phyloP scores from a whole-genome alignment of 345 rosid species.

The Salix suchowensis region DNA sequence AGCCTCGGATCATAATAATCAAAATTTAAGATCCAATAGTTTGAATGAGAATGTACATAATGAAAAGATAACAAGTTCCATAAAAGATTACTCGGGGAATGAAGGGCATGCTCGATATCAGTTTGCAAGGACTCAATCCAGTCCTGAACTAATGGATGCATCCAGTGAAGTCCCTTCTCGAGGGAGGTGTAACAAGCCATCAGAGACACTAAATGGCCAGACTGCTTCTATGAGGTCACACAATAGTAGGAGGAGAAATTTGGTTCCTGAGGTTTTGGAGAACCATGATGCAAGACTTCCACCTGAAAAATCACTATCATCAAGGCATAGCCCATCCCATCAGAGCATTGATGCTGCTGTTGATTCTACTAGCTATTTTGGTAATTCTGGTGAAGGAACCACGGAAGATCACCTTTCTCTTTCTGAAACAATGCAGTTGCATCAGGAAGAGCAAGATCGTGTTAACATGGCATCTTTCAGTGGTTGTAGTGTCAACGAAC shows the following conservation, averaged over 20 bases:
- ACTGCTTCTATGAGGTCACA: neutral
- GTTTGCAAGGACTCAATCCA: slow-evolving; percentile 18
- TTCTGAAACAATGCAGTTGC: slow-evolving; percentile 8
- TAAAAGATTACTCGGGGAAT: slow-evolving; percentile 1
- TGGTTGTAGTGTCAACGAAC: slow-evolving; percentile 6
- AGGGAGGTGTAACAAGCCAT: slow-evolving; percentile 6
- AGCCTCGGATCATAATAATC: slow-evolving; percentile 35
- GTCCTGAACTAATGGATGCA: slow-evolving; percentile 13
- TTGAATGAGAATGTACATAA: neutral
- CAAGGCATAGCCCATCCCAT: neutral
- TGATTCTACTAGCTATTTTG: neutral
- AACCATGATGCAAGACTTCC: neutral
- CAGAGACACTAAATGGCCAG: slow-evolving; percentile 9
- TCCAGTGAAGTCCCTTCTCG: slow-evolving; percentile 1
- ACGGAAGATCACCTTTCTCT: neutral
- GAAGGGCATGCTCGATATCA: slow-evolving; percentile 8
- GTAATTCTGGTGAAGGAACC: neutral
- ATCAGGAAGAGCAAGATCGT: slow-evolving; percentile 20
- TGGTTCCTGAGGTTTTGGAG: neutral
- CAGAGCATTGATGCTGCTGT: slow-evolving; percentile 1
- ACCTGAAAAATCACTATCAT: neutral
- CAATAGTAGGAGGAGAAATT: neutral
- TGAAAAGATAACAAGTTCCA: slow-evolving; percentile 4
- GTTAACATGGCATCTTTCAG: slow-evolving; percentile 12
- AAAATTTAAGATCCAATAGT: slow-evolving; percentile 14